Base-by-base conservation (phyloP, 768 basidiomycete genomes). In the Paxillus involutus region DNA sequence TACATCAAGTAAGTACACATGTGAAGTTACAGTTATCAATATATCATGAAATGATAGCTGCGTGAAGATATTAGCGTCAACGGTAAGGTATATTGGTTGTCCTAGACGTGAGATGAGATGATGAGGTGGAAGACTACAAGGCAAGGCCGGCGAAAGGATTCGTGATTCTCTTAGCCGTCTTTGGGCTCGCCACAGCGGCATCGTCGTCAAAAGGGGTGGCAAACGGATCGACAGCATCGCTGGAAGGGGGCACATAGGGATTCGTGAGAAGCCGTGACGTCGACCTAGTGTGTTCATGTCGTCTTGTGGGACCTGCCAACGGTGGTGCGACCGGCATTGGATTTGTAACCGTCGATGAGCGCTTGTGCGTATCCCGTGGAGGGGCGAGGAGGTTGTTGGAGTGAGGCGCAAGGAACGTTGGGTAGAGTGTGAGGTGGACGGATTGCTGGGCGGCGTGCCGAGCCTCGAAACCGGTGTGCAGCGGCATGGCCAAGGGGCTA, bases 131-230 rank as follows among this genome's bases (percentile, higher is more conserved):
- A 17, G 30, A 52, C 63, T 64, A 75, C 42, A 75, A 35, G 4
- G 74, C 74, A 48, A 69, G 45, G 12, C 64, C 69, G 7, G 63
- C 47, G 57, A 84, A 84, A 2, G 84, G 82, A 67, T 85, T 84
- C 51, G 78, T 78, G 56, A 74, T 73, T 60, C 78, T 80, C 73
- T 77, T 79, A 55, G 69, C 63, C 59, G 62, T 66, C 3, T 58
- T 52, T 13, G 71, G 63, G 36, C 59, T 58, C 45, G 59, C 63
- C 35, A 75, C 67, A 33, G 62, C 62, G 52, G 80, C 76, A 64
- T 88, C 86, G 63, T 89, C 88, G 67, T 91, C 89, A 68, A 91
- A 91, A 8, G 89, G 89, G 47, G 88, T 89, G 53, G 81, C 79
- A 63, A 91, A 91, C 49, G 89, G 89, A 63, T 82, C 67, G 44